Base-by-base conservation (phyloP, 306 rosid genomes). In the Begonia peltatifolia region DNA sequence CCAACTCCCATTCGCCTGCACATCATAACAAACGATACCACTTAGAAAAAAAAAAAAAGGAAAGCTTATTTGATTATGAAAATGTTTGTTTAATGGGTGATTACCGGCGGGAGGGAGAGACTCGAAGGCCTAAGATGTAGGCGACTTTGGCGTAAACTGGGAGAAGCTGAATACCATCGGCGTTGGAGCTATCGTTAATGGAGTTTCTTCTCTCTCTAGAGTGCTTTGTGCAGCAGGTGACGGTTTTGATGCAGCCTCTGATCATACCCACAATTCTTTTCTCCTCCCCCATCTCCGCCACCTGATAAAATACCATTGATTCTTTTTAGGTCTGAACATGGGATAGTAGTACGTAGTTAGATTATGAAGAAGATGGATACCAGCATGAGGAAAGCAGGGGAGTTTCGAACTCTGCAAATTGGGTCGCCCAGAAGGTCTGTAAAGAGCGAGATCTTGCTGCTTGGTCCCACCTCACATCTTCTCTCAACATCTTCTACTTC, bases 1-100 rank as follows among this genome's bases (percentile, higher is more conserved):
- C 87, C 95, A 62, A 87, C 76, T 65, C 95, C 95, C 86, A 78
- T 71, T 68, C 95, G 77, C 80, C 95, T 87, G 71, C 38, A 30
- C 38, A 30, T 7, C 38, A 7, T 30, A 2, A 20, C 38, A 30
- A 57, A 41, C 43, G 54, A 41, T 50, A 35, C 14, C 1, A 10
- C 2, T 20, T 1, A 9, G 6, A 17, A 17, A 25, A 25, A 11
- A 15, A 15, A 20, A 36, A 55, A 15, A 20, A 36, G 38, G 15
- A 1, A 6, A 30, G 38, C 38, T 30, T 3, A 41, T 38, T 54
- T 12, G 0, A 41, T 9, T 3, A 56, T 56, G 41, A 42, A 12
- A 46, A 9, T 5, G 14, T 2, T 9, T 53, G 6, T 30, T 30
- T 7, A 30, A 30, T 7, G 38, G 38, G 30, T 2, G 17, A 47